phyloP scores from a whole-genome alignment of 371 early-diverging fungal genomes.

The Chytridium lagenaria region DNA sequence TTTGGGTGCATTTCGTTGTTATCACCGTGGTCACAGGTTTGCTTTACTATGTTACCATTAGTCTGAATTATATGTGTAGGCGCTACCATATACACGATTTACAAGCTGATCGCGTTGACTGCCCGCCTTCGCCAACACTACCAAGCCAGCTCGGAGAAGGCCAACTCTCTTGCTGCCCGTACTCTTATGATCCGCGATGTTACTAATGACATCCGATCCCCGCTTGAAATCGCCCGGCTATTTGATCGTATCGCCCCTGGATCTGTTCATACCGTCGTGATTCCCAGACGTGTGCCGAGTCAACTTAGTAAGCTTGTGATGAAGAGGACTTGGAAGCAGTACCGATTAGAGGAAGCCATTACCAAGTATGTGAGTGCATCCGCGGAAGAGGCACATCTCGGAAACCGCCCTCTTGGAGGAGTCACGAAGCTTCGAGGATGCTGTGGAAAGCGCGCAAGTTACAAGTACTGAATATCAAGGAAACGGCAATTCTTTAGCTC shows the following conservation, averaged over 20 bases:
- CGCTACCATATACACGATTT: conserved; percentile 31
- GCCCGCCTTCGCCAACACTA: conserved; percentile 31
- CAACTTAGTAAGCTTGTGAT: background rate
- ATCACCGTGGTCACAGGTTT: conserved; percentile 24
- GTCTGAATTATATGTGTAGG: too few relatives aligned
- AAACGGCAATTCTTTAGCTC: background rate
- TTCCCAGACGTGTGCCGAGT: conserved; percentile 17
- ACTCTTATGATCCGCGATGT: conserved; percentile 46
- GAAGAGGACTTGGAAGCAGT: background rate
- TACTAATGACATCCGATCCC: conserved; percentile 28
- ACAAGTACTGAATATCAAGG: background rate
- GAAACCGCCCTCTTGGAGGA: background rate
- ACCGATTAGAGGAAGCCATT: conserved; percentile 27
- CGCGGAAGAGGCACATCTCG: conserved; percentile 7
- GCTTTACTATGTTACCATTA: too few relatives aligned
- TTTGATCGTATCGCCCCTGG: conserved; percentile 27
- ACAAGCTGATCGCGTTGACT: conserved; percentile 21
- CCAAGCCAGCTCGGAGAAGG: conserved; percentile 16
- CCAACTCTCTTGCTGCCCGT: conserved; percentile 21
- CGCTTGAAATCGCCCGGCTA: conserved; percentile 17
- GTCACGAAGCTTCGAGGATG: conserved; percentile 5
- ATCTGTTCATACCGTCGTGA: conserved; percentile 20
- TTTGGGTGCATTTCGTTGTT: conserved; percentile 43
- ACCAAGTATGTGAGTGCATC: conserved; percentile 1
- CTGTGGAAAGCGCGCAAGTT: background rate